Conservation (phyloP, 2,329 filamentous ascomycete species). For the Diplodia intermedia region DNA sequence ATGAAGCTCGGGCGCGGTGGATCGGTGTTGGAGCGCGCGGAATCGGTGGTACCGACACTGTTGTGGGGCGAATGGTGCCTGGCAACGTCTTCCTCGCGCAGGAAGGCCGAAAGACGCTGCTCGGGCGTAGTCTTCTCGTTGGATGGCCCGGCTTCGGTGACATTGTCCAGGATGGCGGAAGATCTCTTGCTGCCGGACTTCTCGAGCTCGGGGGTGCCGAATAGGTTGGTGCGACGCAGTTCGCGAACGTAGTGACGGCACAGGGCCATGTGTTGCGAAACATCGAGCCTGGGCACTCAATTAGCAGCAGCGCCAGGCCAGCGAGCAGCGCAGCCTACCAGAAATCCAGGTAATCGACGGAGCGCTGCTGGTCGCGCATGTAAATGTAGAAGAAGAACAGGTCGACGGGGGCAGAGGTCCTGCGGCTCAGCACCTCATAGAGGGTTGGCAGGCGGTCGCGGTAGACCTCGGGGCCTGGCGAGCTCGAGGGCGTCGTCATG, state of each 20-base stretch:
- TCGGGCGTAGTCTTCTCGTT: slow-evolving; percentile 77
- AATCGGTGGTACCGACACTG: slow-evolving; percentile 57
- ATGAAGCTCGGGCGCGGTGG: slow-evolving; percentile 65
- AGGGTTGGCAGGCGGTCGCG: slow-evolving; percentile 91
- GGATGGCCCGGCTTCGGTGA: slow-evolving; percentile 63
- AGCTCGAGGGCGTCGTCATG: slow-evolving; percentile 30
- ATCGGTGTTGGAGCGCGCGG: slow-evolving; percentile 60
- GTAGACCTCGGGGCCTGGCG: slow-evolving; percentile 39
- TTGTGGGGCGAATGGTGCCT: slow-evolving; percentile 56
- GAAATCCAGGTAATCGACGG: slow-evolving; percentile 97
- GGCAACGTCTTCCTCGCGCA: slow-evolving; percentile 66
- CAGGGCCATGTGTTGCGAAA: slow-evolving; percentile 97
- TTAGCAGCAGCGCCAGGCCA: slow-evolving; percentile 37
- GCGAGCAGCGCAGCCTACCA: slow-evolving; percentile 67
- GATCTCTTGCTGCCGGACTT: slow-evolving; percentile 80
- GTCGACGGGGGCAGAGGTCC: slow-evolving; percentile 94
- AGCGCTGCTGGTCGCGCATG: slow-evolving; percentile 98
- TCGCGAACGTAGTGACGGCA: slow-evolving; percentile 97
- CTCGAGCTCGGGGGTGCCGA: slow-evolving; percentile 90
- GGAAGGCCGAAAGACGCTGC: slow-evolving; percentile 87
- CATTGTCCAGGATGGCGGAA: slow-evolving; percentile 74
- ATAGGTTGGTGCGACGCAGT: slow-evolving; percentile 87
- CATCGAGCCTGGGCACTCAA: slow-evolving; percentile 80
- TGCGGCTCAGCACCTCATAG: slow-evolving; percentile 92
- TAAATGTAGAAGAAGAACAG: slow-evolving; percentile 99